A percentile compares a stretch with the other conserved stretches of the same genome.
These are phyloP conservation scores for Pseudocercospora cruenta DNA, from an alignment of 2,329 filamentous ascomycete genomes.

Conservation along the genomic window DNA sequence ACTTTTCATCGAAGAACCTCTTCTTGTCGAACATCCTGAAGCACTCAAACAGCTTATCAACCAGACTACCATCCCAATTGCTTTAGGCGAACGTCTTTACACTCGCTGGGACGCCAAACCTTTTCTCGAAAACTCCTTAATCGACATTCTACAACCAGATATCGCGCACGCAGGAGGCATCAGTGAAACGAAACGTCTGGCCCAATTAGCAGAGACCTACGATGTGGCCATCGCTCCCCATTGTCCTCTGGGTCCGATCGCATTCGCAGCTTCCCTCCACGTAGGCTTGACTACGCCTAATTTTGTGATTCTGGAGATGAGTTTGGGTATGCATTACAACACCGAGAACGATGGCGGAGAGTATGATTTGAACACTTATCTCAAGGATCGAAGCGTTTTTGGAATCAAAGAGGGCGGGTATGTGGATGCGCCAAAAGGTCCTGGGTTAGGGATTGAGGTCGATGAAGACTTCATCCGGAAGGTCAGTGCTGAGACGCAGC, in stretches of 20 bases:
- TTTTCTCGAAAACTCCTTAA: slow-evolving; percentile 68
- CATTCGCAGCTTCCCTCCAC: slow-evolving; percentile 71
- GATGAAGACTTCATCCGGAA: slow-evolving; percentile 70
- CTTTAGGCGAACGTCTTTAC: slow-evolving; percentile 72
- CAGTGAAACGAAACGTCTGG: slow-evolving; percentile 70
- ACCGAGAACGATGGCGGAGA: slow-evolving; percentile 55
- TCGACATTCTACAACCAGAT: slow-evolving; percentile 75
- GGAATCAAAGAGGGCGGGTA: slow-evolving; percentile 33
- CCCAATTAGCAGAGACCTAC: slow-evolving; percentile 72
- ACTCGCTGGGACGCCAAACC: slow-evolving; percentile 74
- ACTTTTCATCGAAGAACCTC: slow-evolving; percentile 76
- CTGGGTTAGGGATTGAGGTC: slow-evolving; percentile 39
- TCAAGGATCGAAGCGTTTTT: slow-evolving; percentile 36
- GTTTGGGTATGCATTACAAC: slow-evolving; percentile 79
- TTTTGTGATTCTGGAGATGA: slow-evolving; percentile 79
- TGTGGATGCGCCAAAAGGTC: slow-evolving; percentile 34
- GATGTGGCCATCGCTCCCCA: slow-evolving; percentile 72
- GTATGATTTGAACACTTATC: slow-evolving; percentile 57
- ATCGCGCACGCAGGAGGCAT: slow-evolving; percentile 72
- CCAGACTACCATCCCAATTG: slow-evolving; percentile 66
- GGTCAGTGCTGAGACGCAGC: slow-evolving; percentile 59
- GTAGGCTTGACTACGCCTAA: slow-evolving; percentile 65
- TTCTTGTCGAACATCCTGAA: slow-evolving; percentile 70
- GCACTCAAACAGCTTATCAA: slow-evolving; percentile 65
- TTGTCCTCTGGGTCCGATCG: slow-evolving; percentile 73